phyloP scores from a whole-genome alignment of 2,329 filamentous ascomycete species.

The Clathrospora elynae region DNA sequence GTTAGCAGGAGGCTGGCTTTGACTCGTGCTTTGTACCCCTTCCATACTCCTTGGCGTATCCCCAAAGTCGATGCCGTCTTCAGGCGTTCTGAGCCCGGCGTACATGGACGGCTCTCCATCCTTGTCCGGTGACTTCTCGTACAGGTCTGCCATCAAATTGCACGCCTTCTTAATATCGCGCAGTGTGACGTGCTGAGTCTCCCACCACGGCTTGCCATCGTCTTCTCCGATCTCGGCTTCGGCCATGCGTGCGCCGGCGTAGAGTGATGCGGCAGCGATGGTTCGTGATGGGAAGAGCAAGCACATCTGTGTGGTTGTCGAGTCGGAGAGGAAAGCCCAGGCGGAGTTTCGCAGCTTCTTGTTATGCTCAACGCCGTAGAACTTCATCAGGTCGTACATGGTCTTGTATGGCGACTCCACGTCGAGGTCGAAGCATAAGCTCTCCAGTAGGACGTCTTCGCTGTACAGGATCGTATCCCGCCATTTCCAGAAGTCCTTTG shows the following conservation, averaged over 20 bases:
- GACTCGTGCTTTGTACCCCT: constrained; percentile 26
- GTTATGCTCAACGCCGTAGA: constrained; percentile 75
- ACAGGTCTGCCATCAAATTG: constrained; percentile 69
- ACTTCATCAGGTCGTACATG: constrained; percentile 79
- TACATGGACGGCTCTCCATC: constrained; percentile 54
- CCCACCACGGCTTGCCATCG: constrained; percentile 85
- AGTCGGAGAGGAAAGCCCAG: constrained; percentile 95
- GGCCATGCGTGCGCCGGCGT: constrained; percentile 80
- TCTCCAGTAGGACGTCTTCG: constrained; percentile 90
- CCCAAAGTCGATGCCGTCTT: constrained; percentile 44
- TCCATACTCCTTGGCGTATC: constrained; percentile 40
- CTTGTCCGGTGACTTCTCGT: constrained; percentile 50
- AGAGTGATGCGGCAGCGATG: constrained; percentile 83
- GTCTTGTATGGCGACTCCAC: constrained; percentile 85
- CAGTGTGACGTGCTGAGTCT: constrained; percentile 72
- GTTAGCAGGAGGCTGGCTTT: constrained; percentile 29
- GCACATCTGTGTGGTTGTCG: constrained; percentile 80
- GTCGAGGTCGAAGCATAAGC: constrained; percentile 90
- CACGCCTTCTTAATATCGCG: constrained; percentile 73
- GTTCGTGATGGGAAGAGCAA: constrained; percentile 78
- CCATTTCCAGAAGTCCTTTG: constrained; percentile 98
- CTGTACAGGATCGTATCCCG: constrained; percentile 89
- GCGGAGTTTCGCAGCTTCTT: constrained; percentile 81
- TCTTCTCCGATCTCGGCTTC: constrained; percentile 74
- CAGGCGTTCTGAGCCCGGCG: constrained; percentile 51